Conservation (phyloP, 2,329 filamentous ascomycete species). For the Sclerotinia trifoliorum region DNA sequence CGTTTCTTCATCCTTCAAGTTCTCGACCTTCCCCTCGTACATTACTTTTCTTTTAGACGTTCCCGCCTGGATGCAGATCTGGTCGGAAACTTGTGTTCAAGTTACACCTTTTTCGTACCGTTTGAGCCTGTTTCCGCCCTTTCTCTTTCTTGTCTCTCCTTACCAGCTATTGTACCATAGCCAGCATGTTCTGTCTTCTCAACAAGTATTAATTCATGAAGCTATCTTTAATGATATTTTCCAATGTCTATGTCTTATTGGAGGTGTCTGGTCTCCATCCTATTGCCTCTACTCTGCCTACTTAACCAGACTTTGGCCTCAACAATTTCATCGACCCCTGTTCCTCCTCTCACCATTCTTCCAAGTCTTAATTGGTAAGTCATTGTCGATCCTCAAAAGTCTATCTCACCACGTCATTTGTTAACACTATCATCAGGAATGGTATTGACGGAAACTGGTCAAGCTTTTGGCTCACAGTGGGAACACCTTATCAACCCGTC, state of each 20-base stretch:
- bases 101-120: constrained; percentile 16
- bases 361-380: constrained; percentile 24
- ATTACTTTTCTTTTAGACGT: constrained; percentile 5
- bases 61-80: constrained; percentile 10
- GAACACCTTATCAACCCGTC: constrained; percentile 13
- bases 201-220: constrained; percentile 20
- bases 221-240: constrained; percentile 19
- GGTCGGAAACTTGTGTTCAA: constrained; percentile 11
- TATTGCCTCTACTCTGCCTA: constrained; percentile 17
- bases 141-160: constrained; percentile 12
- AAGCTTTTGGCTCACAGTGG: constrained; percentile 56
- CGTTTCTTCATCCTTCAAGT: constrained; percentile 20
- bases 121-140: constrained; percentile 10
- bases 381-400: constrained; percentile 1
- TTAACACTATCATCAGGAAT: constrained; percentile 20
- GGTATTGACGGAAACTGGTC: constrained; percentile 65
- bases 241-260: constrained; percentile 23
- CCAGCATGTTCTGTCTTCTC: constrained; percentile 22
- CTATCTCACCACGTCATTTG: neutral
- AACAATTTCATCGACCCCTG: constrained; percentile 14
- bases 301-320: constrained; percentile 16
- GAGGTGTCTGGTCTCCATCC: constrained; percentile 17
- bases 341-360: constrained; percentile 18
- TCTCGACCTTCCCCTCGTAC: constrained; percentile 16
- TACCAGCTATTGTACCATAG: constrained; percentile 15